Base-by-base conservation (phyloP, 495 filamentous ascomycete species). In the Penicillium herquei region DNA sequence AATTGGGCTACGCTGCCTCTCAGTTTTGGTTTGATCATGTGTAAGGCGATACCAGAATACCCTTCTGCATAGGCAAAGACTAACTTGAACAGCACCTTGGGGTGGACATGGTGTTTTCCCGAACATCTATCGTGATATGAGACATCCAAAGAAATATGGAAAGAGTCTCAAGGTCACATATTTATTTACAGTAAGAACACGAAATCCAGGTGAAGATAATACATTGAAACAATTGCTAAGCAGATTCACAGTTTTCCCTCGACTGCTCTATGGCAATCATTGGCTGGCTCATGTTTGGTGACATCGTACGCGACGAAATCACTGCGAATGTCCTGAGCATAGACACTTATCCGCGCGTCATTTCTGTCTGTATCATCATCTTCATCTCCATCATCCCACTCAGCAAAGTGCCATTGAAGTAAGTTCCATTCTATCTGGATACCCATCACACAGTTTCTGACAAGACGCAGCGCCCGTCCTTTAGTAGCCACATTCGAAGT, bases 61-160 rank as follows among this genome's bases (percentile, higher is more conserved):
- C 4, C 31, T 37, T 21, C n/a, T 14, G 16, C 30, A 14, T 12
- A 18, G n/a, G 21, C 21, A 26, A 26, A 26, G 21, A 33, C 61
- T 66, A 21, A 60, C 30, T 7, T 8, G 10, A 31, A 52, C 41
- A 83, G 80, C 92, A 21, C 92, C 93, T 1, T 98, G 92, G 91
- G 94, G 94, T 59, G 94, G 94, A 7, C 94, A 98, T 66, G 82
- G 84, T 50, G 94, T 98, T 30, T 96, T 98, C 66, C 94, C 94
- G 2, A 96, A 96, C 63, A 96, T 98, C 64, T 98, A 96, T 69
- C 83, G 92, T 49, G 94, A 98, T 72, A 98, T 98, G 94, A 81
- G 94, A 57, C 94, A 98, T 68, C 92, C 94, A 0, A 79, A 88
- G 43, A 94, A 91, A 64, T 98, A 94, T 68, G 78, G 77, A 17